phyloP scores from a whole-genome alignment of 2,329 filamentous ascomycete species.

The Didymella keratinophila region DNA sequence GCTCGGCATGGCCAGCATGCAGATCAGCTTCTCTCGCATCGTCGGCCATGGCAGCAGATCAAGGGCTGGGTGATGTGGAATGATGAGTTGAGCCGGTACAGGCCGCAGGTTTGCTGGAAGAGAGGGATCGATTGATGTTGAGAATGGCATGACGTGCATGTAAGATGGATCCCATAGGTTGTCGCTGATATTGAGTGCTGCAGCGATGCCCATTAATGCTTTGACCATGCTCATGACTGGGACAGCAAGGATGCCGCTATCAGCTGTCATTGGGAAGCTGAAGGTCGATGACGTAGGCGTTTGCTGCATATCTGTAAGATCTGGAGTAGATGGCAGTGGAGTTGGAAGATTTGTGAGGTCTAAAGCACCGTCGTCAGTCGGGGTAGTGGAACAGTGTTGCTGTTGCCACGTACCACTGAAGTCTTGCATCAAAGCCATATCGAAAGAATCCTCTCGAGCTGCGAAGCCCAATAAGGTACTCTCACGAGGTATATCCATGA shows the following conservation, averaged over 20 bases:
- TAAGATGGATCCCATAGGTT: slow-evolving; percentile 31
- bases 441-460: slow-evolving; percentile 2
- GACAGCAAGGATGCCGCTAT: slow-evolving; percentile 35
- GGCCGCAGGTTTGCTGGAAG: slow-evolving; percentile 57
- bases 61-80: slow-evolving; percentile 65
- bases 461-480: slow-evolving; percentile 1
- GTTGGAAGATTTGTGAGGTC: slow-evolving; percentile 8
- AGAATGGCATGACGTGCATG: slow-evolving; percentile 28
- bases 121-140: slow-evolving; percentile 6
- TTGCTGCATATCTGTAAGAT: neutral
- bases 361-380: neutral
- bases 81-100: slow-evolving; percentile 57
- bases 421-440: neutral
- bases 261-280: slow-evolving; percentile 24
- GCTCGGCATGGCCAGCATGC: slow-evolving; percentile 60
- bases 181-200: slow-evolving; percentile 22
- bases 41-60: slow-evolving; percentile 67
- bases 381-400: neutral
- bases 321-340: slow-evolving; percentile 1
- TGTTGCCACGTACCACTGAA: neutral
- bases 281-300: neutral
- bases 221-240: slow-evolving; percentile 52
- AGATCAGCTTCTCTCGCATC: slow-evolving; percentile 58
- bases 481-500: neutral
- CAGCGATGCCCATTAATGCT: slow-evolving; percentile 26